Percentiles rank a stretch among this genome's conserved stretches.
Evolutionary conservation across 768 basidiomycete species (phyloP).

Genomic region (Dacryopinax spathularia): DNA sequence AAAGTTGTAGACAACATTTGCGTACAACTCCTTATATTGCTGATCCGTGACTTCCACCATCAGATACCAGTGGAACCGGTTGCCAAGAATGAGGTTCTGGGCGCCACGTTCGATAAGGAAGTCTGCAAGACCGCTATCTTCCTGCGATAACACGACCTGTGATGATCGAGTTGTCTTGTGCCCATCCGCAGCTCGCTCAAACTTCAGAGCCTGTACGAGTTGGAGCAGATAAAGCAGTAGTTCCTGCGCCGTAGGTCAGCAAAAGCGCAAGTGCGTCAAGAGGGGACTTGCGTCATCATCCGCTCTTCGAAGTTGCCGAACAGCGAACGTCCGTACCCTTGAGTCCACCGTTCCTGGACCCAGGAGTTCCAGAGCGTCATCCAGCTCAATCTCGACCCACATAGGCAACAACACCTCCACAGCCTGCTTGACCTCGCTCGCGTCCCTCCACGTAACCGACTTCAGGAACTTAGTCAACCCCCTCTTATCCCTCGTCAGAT

Average conservation of each 20-base stretch:
- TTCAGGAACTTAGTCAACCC: slow-evolving; percentile 96
- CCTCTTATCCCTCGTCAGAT: slow-evolving; percentile 78
- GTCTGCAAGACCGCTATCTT: slow-evolving; percentile 84
- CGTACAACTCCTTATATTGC: slow-evolving; percentile 84
- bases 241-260: slow-evolving; percentile 42
- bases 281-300: slow-evolving; percentile 69
- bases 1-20: slow-evolving; percentile 77
- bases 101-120: slow-evolving; percentile 81
- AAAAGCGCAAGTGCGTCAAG: background rate
- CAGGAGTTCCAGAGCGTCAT: slow-evolving; percentile 87
- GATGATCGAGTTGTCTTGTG: slow-evolving; percentile 21
- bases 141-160: slow-evolving; percentile 52
- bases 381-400: slow-evolving; percentile 95
- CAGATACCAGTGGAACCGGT: slow-evolving; percentile 91
- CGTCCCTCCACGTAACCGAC: slow-evolving; percentile 93
- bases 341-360: slow-evolving; percentile 85
- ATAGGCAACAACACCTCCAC: slow-evolving; percentile 89
- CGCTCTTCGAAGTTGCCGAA: slow-evolving; percentile 74
- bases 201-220: slow-evolving; percentile 94
- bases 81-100: slow-evolving; percentile 69
- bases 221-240: slow-evolving; percentile 83
- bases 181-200: slow-evolving; percentile 57
- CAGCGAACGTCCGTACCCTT: slow-evolving; percentile 85
- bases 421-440: slow-evolving; percentile 91
- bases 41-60: slow-evolving; percentile 86